These are phyloP conservation scores for Sporothrix dimorphospora DNA, from an alignment of 2,329 filamentous ascomycete genomes.

Conservation along the genomic window DNA sequence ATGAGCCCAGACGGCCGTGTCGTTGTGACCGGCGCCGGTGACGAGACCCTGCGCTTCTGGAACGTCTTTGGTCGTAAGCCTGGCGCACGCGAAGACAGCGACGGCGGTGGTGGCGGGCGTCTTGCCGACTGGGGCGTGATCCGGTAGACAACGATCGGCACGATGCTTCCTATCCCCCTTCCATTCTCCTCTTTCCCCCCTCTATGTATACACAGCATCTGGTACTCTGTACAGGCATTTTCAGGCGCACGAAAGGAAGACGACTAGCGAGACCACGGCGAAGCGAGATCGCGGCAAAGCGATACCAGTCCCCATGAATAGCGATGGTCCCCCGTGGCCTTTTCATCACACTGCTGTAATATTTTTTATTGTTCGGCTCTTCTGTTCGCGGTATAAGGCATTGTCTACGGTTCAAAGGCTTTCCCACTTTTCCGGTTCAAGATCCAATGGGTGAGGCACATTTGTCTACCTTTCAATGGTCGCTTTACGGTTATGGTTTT, in stretches of 20 bases:
- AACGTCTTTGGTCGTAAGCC: constrained; percentile 88
- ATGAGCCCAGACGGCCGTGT: constrained; percentile 96
- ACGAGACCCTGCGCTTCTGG: constrained; percentile 97
- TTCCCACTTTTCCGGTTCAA: too few species aligned
- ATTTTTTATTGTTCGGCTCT: background rate
- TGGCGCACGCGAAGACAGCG: constrained; percentile 69
- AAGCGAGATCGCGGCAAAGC: background rate
- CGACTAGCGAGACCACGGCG: background rate
- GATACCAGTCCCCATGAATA: background rate
- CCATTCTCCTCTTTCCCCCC: background rate
- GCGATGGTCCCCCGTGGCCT: background rate
- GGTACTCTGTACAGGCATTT: constrained; percentile 12
- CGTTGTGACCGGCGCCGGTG: constrained; percentile 92
- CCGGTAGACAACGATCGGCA: constrained; percentile 53
- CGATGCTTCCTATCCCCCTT: background rate
- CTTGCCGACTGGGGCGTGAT: constrained; percentile 84
- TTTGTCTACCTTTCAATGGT: too few species aligned
- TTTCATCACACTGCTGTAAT: background rate
- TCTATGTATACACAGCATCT: constrained; percentile 16
- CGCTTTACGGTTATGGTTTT: background rate
- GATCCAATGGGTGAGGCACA: too few species aligned
- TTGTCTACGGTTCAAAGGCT: too few species aligned
- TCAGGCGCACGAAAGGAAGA: constrained; percentile 10
- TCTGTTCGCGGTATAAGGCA: background rate
- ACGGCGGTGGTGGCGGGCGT: constrained; percentile 54